Percentiles rank a stretch among this genome's conserved stretches.
Evolutionary conservation across 75 land plant species (phyloP).

Genomic region (Picea glauca): DNA sequence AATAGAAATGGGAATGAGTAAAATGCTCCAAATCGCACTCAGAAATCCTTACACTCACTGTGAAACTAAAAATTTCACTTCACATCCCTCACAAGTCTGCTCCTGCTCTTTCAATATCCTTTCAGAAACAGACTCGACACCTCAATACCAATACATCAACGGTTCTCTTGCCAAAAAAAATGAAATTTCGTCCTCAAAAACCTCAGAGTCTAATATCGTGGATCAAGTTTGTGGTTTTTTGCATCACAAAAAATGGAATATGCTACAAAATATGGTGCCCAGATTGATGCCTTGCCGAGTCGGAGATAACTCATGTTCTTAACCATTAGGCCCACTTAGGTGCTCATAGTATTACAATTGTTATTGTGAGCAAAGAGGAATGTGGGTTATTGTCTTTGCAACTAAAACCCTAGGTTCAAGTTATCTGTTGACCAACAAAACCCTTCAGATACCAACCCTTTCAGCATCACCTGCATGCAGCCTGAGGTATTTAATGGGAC

Average conservation of each 20-base stretch:
- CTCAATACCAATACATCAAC: neutral
- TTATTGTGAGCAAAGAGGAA: too few relatives aligned
- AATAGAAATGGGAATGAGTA: conserved; percentile 14
- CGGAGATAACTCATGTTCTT: too few relatives aligned
- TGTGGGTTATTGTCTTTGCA: too few relatives aligned
- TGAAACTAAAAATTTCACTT: neutral
- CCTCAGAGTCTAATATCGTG: conserved; percentile 1
- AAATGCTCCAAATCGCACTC: neutral
- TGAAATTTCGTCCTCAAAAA: neutral
- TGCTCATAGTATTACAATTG: too few relatives aligned
- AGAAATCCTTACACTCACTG: neutral
- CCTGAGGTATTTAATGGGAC: too few relatives aligned
- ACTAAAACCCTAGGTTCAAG: too few relatives aligned
- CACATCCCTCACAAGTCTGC: neutral
- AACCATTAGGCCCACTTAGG: too few relatives aligned
- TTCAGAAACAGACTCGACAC: neutral
- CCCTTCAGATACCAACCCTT: too few relatives aligned
- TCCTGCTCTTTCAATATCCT: neutral
- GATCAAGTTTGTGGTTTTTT: conserved; percentile 1
- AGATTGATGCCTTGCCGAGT: conserved; percentile 4
- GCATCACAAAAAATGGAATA: neutral
- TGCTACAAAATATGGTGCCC: conserved; percentile 1
- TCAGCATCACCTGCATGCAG: too few relatives aligned
- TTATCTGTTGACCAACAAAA: too few relatives aligned
- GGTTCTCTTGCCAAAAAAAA: neutral